Evolutionary conservation across 805 yeast species (phyloP), one percentile per base, ranked within the genome.

Genomic region (Yamadazyma tumulicola): DNA sequence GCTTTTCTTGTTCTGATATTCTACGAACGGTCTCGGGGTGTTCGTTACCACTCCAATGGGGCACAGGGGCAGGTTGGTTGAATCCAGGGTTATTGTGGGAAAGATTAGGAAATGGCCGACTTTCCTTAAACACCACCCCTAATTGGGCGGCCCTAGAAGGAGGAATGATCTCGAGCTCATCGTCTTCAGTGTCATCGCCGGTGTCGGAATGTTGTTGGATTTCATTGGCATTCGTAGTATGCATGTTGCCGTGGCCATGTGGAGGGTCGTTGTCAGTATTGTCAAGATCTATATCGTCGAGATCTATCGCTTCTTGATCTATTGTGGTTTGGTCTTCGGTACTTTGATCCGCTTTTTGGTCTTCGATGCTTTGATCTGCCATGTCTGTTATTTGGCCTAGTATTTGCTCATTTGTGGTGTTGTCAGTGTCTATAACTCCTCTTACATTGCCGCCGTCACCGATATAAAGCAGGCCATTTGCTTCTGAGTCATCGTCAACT

Each of bases 21-120:
- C n/a, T n/a, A n/a, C n/a, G n/a, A n/a, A n/a, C n/a, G n/a, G n/a
- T n/a, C n/a, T n/a, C n/a, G n/a, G n/a, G n/a, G 21, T n/a, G n/a
- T n/a, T n/a, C n/a, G n/a, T n/a, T n/a, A n/a, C n/a, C 14, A 10
- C 41, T 36, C 25, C 40, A 43, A 30, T 57, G 62, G 9, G 43
- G 48, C 1, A 54, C 60, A 3, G 62, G 64, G 2, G 52, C 61
- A 3, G 64, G 64, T 31, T 43, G 38, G 34, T 59, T 57, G 19
- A 34, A 38, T 8, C 21, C 15, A 19, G 20, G 25, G 5, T 13
- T 18, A 16, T 11, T 15, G 25, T 17, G 32, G 12, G 19, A 10
- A 6, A 5, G 6, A n/a, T 8, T 8, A 13, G 21, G 24, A 19
- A 16, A 6, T 4, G 6, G 11, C 12, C 20, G n/a, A 14, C 21